A percentile compares a stretch with the other conserved stretches of the same genome.
Conservation (phyloP, 2,329 filamentous ascomycete species). For the Sporothrix variecibatus region DNA sequence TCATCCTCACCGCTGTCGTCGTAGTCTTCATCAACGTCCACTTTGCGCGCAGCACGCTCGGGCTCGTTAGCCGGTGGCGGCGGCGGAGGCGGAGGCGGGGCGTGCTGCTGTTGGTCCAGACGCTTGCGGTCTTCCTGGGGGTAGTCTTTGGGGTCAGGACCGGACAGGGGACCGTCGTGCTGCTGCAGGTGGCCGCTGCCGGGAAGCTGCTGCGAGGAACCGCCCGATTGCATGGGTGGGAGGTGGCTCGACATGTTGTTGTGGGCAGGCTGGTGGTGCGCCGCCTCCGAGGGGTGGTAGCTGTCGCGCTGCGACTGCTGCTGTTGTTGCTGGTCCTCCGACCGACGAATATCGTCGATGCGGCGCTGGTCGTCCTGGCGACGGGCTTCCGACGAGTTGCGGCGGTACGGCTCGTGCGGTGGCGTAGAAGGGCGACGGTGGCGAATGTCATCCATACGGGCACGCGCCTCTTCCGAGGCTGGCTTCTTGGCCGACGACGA, state of each 20-base stretch:
- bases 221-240: constrained; percentile 62
- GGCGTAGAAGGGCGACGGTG: constrained; percentile 79
- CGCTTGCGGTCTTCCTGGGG: constrained; percentile 57
- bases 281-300: constrained; percentile 90
- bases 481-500: constrained; percentile 72
- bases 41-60: constrained; percentile 80
- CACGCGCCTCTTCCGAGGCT: constrained; percentile 83
- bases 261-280: constrained; percentile 74
- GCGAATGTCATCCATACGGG: constrained; percentile 80
- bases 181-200: constrained; percentile 53
- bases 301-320: constrained; percentile 65
- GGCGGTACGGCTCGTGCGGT: constrained; percentile 67
- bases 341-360: constrained; percentile 53
- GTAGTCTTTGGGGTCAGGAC: constrained; percentile 54
- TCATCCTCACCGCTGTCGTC: constrained; percentile 92
- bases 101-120: constrained; percentile 42
- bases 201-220: constrained; percentile 55
- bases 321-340: constrained; percentile 48
- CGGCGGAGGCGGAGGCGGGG: constrained; percentile 49
- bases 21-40: constrained; percentile 97
- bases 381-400: constrained; percentile 73
- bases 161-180: constrained; percentile 53
- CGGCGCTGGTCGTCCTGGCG: constrained; percentile 67
- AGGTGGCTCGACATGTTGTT: constrained; percentile 60
- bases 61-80: constrained; percentile 66